Evolutionary conservation across 257 asterid genomes (phyloP).

Genomic region (Solanum infundibuliforme): DNA sequence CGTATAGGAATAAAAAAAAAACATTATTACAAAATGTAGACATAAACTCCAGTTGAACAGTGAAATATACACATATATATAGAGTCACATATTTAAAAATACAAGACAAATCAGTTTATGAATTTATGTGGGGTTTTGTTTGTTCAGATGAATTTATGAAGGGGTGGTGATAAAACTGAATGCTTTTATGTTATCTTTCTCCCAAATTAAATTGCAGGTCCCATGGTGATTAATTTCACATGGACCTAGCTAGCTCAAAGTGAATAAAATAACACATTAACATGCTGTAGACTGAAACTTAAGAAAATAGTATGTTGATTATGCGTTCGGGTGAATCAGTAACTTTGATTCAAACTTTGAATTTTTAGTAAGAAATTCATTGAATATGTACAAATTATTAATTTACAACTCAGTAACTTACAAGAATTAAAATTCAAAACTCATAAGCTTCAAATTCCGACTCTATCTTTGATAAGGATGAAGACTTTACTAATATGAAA

Average conservation of each 20-base stretch:
- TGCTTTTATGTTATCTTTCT: background rate
- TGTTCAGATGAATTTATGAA: background rate
- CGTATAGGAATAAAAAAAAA: too few species aligned
- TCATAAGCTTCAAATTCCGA: too few species aligned
- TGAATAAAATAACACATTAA: background rate
- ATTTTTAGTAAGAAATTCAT: too few species aligned
- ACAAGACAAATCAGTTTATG: background rate
- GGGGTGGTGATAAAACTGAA: background rate
- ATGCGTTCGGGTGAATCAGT: too few species aligned
- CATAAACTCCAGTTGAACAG: background rate
- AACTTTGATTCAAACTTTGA: too few species aligned
- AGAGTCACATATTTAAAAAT: background rate
- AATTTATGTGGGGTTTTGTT: background rate
- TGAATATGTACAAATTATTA: too few species aligned
- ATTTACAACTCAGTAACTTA: too few species aligned
- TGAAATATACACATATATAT: background rate
- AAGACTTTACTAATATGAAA: too few species aligned
- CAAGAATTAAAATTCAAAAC: too few species aligned
- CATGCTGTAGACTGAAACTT: background rate
- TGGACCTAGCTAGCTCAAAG: background rate
- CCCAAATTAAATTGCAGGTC: background rate
- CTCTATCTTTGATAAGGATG: too few species aligned
- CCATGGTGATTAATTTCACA: background rate
- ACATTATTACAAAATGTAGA: background rate
- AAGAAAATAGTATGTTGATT: background rate